Conservation (phyloP, 495 filamentous ascomycete genomes). For the Evernia prunastri region DNA sequence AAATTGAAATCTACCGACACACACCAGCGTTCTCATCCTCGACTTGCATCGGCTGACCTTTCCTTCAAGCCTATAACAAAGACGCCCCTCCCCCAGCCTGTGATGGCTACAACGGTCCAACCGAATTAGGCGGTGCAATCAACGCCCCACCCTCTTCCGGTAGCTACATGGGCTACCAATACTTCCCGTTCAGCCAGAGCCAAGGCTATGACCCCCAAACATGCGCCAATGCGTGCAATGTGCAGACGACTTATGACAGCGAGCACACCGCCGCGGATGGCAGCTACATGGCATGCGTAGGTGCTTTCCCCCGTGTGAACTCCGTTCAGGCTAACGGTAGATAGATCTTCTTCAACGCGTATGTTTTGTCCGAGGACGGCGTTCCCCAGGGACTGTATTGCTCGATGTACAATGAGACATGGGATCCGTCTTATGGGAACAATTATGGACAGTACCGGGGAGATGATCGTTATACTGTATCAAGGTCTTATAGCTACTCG, state of each 20-base stretch:
- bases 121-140: conserved; percentile 35
- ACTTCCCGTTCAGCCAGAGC: conserved; percentile 34
- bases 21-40: background rate
- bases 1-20: background rate
- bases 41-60: background rate
- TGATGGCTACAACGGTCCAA: conserved; percentile 29
- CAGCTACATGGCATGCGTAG: conserved; percentile 23
- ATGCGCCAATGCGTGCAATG: conserved; percentile 39
- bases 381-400: conserved; percentile 27
- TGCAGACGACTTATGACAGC: conserved; percentile 36
- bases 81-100: conserved; percentile 29
- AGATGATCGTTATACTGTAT: conserved; percentile 9
- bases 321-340: background rate
- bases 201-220: conserved; percentile 32
- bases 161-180: conserved; percentile 36
- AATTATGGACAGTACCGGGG: conserved; percentile 23
- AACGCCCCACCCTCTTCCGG: conserved; percentile 34
- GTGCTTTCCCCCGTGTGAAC: background rate
- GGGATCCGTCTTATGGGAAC: conserved; percentile 23
- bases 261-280: conserved; percentile 28
- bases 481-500: conserved; percentile 11
- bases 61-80: conserved; percentile 31
- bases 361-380: conserved; percentile 38
- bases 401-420: conserved; percentile 24
- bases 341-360: conserved; percentile 42